Percentiles rank a stretch among this genome's conserved stretches.
Conservation (phyloP, 345 rosid genomes). For the Rhodamnia rubescens region DNA sequence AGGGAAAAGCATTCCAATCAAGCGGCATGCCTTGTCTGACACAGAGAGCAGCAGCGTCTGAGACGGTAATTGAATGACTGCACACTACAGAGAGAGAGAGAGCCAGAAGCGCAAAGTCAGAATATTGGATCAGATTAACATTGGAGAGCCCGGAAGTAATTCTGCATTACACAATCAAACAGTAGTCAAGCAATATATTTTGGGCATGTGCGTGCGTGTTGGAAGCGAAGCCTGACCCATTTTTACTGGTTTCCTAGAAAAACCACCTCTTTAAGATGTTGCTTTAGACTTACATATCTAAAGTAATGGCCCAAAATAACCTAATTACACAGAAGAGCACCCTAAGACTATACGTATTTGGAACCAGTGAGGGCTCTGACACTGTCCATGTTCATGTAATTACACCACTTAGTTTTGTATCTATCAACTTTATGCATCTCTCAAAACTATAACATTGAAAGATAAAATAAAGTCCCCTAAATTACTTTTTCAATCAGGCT, state of each 20-base stretch:
- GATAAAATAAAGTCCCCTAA: not conserved
- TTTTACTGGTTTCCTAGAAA: not conserved
- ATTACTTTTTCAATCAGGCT: not conserved
- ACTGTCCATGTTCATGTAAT: not conserved
- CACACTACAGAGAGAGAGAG: conserved; percentile 45
- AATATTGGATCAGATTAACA: not conserved
- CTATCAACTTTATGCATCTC: not conserved
- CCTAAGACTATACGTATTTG: not conserved
- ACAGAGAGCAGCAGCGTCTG: conserved; percentile 91
- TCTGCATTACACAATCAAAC: not conserved
- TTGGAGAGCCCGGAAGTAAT: not conserved
- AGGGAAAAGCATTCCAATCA: conserved; percentile 97
- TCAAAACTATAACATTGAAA: not conserved
- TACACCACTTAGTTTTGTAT: not conserved
- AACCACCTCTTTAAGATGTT: not conserved
- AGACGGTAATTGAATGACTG: conserved; percentile 90
- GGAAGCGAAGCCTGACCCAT: not conserved
- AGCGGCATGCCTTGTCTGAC: conserved; percentile 86
- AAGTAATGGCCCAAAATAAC: not conserved
- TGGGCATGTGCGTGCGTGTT: not conserved
- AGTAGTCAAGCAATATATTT: not conserved
- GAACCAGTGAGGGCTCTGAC: not conserved
- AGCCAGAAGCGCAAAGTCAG: conserved; percentile 4
- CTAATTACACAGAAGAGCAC: not conserved
- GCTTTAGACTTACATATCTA: not conserved